Evolutionary conservation across 2,329 filamentous ascomycete genomes (phyloP).

Genomic region (Epichloe glyceriae): DNA sequence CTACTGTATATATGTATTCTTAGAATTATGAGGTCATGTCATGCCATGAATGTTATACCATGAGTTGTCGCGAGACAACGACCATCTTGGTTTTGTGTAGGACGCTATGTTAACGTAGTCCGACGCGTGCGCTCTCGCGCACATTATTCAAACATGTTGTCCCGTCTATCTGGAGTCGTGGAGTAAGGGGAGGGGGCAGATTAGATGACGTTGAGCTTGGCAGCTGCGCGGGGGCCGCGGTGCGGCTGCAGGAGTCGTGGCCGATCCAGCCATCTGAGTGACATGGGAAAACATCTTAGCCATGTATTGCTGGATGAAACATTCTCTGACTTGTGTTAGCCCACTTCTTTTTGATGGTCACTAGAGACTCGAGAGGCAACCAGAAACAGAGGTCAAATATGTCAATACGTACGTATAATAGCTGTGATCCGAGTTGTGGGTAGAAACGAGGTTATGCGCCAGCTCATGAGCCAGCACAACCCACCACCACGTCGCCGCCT

Average conservation of each 20-base stretch:
- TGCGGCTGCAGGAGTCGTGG: constrained; percentile 1
- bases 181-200: constrained; percentile 14
- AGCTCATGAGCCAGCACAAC: constrained; percentile 92
- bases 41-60: not conserved
- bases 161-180: constrained; percentile 2
- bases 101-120: too few relatives aligned
- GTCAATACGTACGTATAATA: constrained; percentile 55
- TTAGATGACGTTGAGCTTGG: constrained; percentile 4
- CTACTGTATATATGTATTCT: not conserved
- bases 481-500: constrained; percentile 81
- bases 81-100: too few relatives aligned
- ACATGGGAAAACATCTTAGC: constrained; percentile 50
- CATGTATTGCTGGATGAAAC: constrained; percentile 68
- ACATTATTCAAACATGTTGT: constrained; percentile 8
- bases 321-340: constrained; percentile 38
- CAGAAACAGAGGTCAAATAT: not conserved
- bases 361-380: not conserved
- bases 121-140: not conserved
- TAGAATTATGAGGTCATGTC: not conserved
- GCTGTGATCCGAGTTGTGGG: constrained; percentile 67
- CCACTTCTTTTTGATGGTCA: not conserved
- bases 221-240: constrained; percentile 2
- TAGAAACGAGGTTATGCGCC: constrained; percentile 77
- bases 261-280: constrained; percentile 16
- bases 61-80: too few relatives aligned